These are phyloP conservation scores for Euphorbia corollata DNA, from an alignment of 441 rosid genomes.

Conservation along the genomic window DNA sequence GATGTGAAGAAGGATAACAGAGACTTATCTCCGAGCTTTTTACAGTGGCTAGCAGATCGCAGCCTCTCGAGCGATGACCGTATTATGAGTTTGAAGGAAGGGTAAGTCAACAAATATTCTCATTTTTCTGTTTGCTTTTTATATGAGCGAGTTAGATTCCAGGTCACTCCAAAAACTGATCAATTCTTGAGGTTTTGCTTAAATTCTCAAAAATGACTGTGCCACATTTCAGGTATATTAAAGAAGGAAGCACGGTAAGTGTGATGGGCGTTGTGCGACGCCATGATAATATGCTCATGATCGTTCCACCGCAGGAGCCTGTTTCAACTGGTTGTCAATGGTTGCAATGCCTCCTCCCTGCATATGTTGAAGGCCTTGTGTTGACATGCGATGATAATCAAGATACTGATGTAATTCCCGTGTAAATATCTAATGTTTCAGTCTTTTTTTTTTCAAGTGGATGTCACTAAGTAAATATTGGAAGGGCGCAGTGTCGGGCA, in stretches of 20 bases:
- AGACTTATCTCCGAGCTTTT: conserved; percentile 60
- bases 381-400: conserved; percentile 70
- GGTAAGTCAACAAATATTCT: conserved; percentile 35
- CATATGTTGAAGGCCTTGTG: conserved; percentile 65
- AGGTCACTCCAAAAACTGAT: not conserved
- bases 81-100: conserved; percentile 87
- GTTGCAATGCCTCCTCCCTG: conserved; percentile 65
- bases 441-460: conserved; percentile 20
- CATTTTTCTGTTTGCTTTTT: not conserved
- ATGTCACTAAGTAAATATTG: conserved; percentile 20
- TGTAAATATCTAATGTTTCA: conserved; percentile 33
- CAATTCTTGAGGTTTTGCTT: not conserved
- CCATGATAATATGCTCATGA: conserved; percentile 77
- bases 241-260: conserved; percentile 91
- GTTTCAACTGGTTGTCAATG: conserved; percentile 76
- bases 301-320: conserved; percentile 63
- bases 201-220: not conserved
- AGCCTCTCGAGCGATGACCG: conserved; percentile 66
- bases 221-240: conserved; percentile 48
- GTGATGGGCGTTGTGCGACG: conserved; percentile 88
- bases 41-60: conserved; percentile 77
- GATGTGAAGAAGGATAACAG: conserved; percentile 54
- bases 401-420: conserved; percentile 65
- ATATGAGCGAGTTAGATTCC: not conserved
- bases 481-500: not conserved